Evolutionary conservation across 371 early-diverging fungal species (phyloP).

Genomic region (Actinomucor elegans): DNA sequence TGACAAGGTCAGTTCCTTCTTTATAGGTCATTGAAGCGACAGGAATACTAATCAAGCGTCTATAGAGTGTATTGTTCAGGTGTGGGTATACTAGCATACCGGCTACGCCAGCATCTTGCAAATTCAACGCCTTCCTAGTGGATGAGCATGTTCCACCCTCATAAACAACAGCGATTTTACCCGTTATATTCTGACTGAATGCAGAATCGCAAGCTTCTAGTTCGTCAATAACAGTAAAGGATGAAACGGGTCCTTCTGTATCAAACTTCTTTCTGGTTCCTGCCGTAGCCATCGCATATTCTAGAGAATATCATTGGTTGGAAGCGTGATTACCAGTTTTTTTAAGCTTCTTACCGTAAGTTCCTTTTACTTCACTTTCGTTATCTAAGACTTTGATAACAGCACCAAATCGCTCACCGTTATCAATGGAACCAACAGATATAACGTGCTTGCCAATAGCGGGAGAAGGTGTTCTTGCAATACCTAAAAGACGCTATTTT

Average conservation of each 20-base stretch:
- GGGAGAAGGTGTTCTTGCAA: conserved; percentile 30
- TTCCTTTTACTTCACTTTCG: background rate
- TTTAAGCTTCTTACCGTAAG: background rate
- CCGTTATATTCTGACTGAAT: no score
- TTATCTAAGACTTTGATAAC: background rate
- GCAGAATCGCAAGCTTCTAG: no score
- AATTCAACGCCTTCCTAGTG: background rate
- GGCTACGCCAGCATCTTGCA: background rate
- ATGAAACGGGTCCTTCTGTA: no score
- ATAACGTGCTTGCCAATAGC: conserved; percentile 42
- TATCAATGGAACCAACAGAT: conserved; percentile 57
- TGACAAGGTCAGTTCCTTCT: background rate
- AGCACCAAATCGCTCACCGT: background rate
- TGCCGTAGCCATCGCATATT: no score
- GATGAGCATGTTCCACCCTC: no score
- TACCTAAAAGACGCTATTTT: background rate
- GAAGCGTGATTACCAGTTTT: no score
- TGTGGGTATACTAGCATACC: background rate
- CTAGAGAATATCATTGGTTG: no score
- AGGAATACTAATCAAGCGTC: no score
- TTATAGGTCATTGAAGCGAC: background rate
- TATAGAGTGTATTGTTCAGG: no score
- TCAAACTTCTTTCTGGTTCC: no score
- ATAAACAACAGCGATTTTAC: no score
- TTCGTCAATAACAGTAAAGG: no score